phyloP scores from a whole-genome alignment of 2,329 filamentous ascomycete genomes.

The Cladosporium colombiae region DNA sequence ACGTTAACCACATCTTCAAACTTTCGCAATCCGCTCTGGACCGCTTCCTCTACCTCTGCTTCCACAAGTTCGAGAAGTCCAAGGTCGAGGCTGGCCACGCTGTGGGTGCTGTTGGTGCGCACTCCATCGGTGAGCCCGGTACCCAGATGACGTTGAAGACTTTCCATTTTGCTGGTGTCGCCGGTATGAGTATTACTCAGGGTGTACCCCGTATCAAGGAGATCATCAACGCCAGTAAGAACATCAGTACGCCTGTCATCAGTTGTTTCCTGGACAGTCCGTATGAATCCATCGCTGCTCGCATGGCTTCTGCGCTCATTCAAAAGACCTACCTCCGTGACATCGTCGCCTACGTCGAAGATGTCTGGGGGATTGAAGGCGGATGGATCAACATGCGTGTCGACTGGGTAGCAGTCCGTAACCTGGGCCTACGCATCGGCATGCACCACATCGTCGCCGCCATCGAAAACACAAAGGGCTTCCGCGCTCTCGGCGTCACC shows the following conservation, averaged over 20 bases:
- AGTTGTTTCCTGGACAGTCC: conserved; percentile 80
- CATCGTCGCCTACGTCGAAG: conserved; percentile 76
- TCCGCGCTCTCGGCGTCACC: conserved; percentile 59
- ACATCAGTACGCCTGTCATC: conserved; percentile 93
- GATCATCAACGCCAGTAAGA: conserved; percentile 97
- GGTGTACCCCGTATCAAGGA: conserved; percentile 99
- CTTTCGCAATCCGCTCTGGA: conserved; percentile 73
- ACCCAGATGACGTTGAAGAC: conserved; percentile 99
- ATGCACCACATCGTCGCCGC: conserved; percentile 72
- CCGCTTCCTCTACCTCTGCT: conserved; percentile 76
- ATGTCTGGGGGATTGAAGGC: conserved; percentile 78
- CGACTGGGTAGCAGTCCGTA: conserved; percentile 74
- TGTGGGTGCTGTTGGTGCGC: conserved; percentile 92
- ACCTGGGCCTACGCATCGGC: conserved; percentile 78
- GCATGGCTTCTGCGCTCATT: conserved; percentile 87
- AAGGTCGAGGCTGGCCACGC: conserved; percentile 93
- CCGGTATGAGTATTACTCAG: conserved; percentile 98
- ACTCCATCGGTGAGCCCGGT: conserved; percentile 96
- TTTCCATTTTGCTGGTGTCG: conserved; percentile 99
- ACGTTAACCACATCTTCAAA: conserved; percentile 74
- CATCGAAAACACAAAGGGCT: conserved; percentile 78
- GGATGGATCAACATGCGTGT: conserved; percentile 80
- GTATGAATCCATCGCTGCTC: conserved; percentile 73
- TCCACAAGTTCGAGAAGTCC: conserved; percentile 87
- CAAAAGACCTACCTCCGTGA: conserved; percentile 93